Evolutionary conservation across 2,329 filamentous ascomycete species (phyloP), one percentile per base, ranked within the genome.

Genomic region (Raffaelea deltoideospora): DNA sequence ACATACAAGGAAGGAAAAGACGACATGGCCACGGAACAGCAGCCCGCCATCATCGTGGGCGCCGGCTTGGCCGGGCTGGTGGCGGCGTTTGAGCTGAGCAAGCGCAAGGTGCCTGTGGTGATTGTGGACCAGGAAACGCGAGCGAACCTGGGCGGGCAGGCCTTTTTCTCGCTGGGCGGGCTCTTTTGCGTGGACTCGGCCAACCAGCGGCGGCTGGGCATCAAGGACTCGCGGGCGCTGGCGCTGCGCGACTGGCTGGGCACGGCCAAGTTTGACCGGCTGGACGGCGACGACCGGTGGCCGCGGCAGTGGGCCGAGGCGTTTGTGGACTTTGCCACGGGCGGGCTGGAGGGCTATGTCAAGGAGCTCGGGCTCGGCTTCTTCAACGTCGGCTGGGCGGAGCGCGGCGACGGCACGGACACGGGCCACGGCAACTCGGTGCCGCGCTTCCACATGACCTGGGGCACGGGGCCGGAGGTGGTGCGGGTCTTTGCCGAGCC

Each of bases 111-210:
- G n/a, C 62, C 60, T 3, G 59, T 59, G 26, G 40, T 74, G 34
- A 52, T 75, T 30, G 36, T 76, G 35, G 72, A 76, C 52, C 72
- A 76, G 48, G 72, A 76, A 48, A 68, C 66, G 40, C 60, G 57
- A 22, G 52, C 59, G 42, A 74, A 62, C 45, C 57, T 76, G 10
- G 72, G 72, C 40, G 72, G 72, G 3, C 72, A 76, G 51, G 72
- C 72, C 7, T 76, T 75, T 49, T 76, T 71, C 69, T 76, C 72
- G 4, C 62, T 76, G 1, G 72, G 72, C 24, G 72, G 72, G 26
- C 50, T 76, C 20, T 76, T 76, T 54, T 60, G 66, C 52, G 71
- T 76, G 38, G 51, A 76, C 53, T 72, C 69, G 9, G 48, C 61
- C 9, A 59, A 66, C 43, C 72, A 76, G 55, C 64, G 71, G 4